Evolutionary conservation across 768 basidiomycete genomes (phyloP).

Genomic region (Lyophyllum atratum): DNA sequence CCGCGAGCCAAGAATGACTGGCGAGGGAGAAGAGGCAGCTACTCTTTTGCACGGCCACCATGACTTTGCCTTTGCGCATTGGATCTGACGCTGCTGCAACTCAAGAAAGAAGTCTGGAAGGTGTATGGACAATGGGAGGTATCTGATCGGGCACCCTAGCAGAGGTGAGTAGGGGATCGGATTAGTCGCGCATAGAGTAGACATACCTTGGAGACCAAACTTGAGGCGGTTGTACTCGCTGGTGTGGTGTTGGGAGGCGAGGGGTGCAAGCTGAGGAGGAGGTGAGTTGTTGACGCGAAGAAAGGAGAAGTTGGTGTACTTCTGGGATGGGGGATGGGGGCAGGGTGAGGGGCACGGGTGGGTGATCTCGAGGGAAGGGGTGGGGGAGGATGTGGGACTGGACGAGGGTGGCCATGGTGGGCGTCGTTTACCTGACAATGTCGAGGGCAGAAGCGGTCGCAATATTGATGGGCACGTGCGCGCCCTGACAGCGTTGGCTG

Average conservation of each 20-base stretch:
- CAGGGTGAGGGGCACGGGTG: not conserved
- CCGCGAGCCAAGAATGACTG: conserved; percentile 30
- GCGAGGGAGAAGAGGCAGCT: conserved; percentile 11
- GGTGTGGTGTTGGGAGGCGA: conserved; percentile 75
- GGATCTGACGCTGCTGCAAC: conserved; percentile 53
- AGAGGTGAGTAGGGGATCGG: not conserved
- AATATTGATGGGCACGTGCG: conserved; percentile 13
- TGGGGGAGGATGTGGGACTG: conserved; percentile 1
- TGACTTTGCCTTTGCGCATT: conserved; percentile 33
- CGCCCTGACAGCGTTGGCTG: conserved; percentile 10
- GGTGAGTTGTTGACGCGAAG: not conserved
- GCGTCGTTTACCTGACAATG: not conserved
- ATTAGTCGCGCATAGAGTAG: not conserved
- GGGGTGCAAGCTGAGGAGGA: conserved; percentile 42
- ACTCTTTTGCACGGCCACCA: conserved; percentile 50
- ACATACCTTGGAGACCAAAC: conserved; percentile 49
- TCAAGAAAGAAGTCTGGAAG: conserved; percentile 58
- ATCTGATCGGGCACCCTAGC: conserved; percentile 58
- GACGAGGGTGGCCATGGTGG: conserved; percentile 11
- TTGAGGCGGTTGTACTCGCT: conserved; percentile 74
- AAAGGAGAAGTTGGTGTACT: not conserved
- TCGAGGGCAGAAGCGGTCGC: not conserved
- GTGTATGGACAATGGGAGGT: conserved; percentile 65
- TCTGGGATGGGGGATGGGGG: not conserved
- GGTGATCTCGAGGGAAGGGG: conserved; percentile 3